Percentiles rank a stretch among this genome's conserved stretches.
These are phyloP conservation scores for Candida qinlingensis DNA, from an alignment of 805 yeast species.

Conservation along the genomic window DNA sequence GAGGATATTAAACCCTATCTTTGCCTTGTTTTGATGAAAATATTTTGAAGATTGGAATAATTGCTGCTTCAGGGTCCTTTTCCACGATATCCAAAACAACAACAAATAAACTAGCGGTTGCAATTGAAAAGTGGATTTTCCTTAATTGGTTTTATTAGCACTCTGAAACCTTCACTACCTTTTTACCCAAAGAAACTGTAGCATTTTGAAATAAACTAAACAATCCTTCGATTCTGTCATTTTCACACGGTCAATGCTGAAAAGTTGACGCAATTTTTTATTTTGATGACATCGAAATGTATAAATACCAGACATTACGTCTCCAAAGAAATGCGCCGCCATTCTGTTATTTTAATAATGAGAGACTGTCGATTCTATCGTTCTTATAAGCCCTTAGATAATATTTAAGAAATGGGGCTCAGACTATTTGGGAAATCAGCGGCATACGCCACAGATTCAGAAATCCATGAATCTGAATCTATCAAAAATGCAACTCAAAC, in stretches of 20 bases:
- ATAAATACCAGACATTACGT: not conserved
- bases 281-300: not conserved
- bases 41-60: too few relatives aligned
- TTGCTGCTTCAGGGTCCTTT: too few relatives aligned
- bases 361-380: too few relatives aligned
- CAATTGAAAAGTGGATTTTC: too few relatives aligned
- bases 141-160: too few relatives aligned
- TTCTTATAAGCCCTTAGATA: too few relatives aligned
- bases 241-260: not conserved
- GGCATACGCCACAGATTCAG: not conserved
- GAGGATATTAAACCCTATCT: too few relatives aligned
- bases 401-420: not conserved
- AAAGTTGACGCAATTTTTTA: constrained; percentile 4
- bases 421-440: not conserved
- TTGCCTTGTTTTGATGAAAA: too few relatives aligned
- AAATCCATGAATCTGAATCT: not conserved
- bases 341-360: too few relatives aligned
- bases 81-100: too few relatives aligned
- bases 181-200: not conserved
- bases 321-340: not conserved
- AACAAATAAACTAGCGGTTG: too few relatives aligned
- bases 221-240: not conserved
- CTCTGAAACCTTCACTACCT: too few relatives aligned
- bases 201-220: not conserved
- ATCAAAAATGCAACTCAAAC: not conserved